These are phyloP conservation scores for Agaricus sinodeliciosus DNA, from an alignment of 768 basidiomycete genomes.

Conservation along the genomic window DNA sequence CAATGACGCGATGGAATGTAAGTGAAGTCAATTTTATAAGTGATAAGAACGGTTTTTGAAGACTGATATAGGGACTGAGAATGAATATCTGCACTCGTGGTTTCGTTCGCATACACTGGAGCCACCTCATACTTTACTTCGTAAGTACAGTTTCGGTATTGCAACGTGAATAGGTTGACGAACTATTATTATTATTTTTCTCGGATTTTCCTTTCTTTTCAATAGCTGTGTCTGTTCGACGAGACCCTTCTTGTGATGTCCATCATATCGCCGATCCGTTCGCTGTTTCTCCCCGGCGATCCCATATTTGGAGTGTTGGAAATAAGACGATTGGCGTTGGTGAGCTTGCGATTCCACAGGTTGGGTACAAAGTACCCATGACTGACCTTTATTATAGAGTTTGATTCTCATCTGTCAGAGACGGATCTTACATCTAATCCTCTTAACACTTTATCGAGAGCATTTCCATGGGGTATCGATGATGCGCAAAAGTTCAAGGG, in stretches of 20 bases:
- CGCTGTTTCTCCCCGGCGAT: slow-evolving; percentile 58
- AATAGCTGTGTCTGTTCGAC: slow-evolving; percentile 53
- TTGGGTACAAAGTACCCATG: too few species aligned
- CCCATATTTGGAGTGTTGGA: slow-evolving; percentile 66
- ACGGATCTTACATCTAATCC: slow-evolving; percentile 48
- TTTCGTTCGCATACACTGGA: slow-evolving; percentile 61
- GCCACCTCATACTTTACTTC: slow-evolving; percentile 32
- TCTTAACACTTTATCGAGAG: slow-evolving; percentile 66
- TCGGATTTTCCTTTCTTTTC: not conserved
- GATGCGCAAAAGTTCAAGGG: slow-evolving; percentile 46
- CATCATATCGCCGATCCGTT: slow-evolving; percentile 36
- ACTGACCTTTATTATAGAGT: too few species aligned
- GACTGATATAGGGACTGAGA: slow-evolving; percentile 73
- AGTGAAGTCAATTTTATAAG: slow-evolving; percentile 20
- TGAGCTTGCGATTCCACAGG: slow-evolving; percentile 17
- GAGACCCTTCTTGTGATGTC: slow-evolving; percentile 41
- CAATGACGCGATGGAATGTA: slow-evolving; percentile 92
- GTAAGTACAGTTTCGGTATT: slow-evolving; percentile 21
- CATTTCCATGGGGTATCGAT: slow-evolving; percentile 63
- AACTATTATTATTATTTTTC: too few species aligned
- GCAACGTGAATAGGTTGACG: too few species aligned
- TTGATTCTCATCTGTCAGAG: slow-evolving; percentile 8
- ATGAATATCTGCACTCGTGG: slow-evolving; percentile 82
- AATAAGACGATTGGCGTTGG: slow-evolving; percentile 62
- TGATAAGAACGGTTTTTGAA: not conserved